Conservation (phyloP, 257 asterid species). For the Salvia hispanica region DNA sequence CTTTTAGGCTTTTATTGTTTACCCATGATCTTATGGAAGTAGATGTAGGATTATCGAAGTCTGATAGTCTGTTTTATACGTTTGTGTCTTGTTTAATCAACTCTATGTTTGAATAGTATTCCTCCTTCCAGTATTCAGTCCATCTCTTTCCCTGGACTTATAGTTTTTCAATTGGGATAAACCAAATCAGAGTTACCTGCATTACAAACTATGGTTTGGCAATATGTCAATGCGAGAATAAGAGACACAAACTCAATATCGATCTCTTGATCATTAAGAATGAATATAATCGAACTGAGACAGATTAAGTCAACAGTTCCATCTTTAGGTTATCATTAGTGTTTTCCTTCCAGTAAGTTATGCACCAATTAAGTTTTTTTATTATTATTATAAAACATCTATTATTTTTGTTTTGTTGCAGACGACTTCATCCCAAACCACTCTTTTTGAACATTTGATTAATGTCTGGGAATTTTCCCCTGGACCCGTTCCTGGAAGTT, state of each 20-base stretch:
- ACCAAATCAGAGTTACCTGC: constrained; percentile 18
- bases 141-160: not conserved
- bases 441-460: constrained; percentile 88
- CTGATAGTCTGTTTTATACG: not conserved
- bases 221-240: not conserved
- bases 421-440: constrained; percentile 77
- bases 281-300: not conserved
- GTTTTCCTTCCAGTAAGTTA: not conserved
- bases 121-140: not conserved
- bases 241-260: not conserved
- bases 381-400: constrained; percentile 4
- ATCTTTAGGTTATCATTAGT: constrained; percentile 5
- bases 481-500: constrained; percentile 86
- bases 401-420: constrained; percentile 37
- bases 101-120: constrained; percentile 9
- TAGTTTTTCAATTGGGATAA: constrained; percentile 5
- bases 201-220: not conserved
- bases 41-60: not conserved
- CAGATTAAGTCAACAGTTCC: not conserved
- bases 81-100: not conserved
- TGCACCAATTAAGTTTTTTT: not conserved
- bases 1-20: not conserved
- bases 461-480: constrained; percentile 93
- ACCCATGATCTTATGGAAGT: constrained; percentile 2
- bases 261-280: not conserved